Percentiles rank a stretch among this genome's conserved stretches.
Evolutionary conservation across 2,329 filamentous ascomycete genomes (phyloP).

Genomic region (Paecilomyces sp.): DNA sequence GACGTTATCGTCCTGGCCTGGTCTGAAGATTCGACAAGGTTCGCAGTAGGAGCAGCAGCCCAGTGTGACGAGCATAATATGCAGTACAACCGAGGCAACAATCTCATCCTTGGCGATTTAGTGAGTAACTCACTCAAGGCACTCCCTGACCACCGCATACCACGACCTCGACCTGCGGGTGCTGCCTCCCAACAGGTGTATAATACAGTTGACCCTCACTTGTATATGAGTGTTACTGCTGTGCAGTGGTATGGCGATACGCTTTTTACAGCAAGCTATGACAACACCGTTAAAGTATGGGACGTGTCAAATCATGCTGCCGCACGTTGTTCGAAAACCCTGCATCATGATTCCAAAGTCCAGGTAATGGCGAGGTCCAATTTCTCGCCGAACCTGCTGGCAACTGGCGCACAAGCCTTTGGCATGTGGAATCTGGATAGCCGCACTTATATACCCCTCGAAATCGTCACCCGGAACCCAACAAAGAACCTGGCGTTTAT

Average conservation of each 20-base stretch:
- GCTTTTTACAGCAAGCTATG: constrained; percentile 50
- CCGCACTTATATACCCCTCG: constrained; percentile 18
- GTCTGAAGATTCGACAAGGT: constrained; percentile 47
- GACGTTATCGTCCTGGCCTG: constrained; percentile 53
- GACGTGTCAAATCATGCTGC: constrained; percentile 22
- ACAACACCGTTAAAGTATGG: constrained; percentile 53
- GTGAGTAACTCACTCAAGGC: constrained; percentile 39
- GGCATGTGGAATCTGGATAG: constrained; percentile 24
- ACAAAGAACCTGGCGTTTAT: constrained; percentile 26
- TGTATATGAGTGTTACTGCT: constrained; percentile 52
- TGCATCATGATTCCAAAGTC: constrained; percentile 43
- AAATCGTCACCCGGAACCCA: constrained; percentile 14
- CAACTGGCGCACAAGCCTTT: constrained; percentile 40
- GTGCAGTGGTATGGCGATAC: constrained; percentile 44
- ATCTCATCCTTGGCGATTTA: constrained; percentile 48
- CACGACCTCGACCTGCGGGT: constrained; percentile 30
- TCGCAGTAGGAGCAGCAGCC: constrained; percentile 52
- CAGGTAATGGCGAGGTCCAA: constrained; percentile 44
- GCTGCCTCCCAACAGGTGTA: constrained; percentile 40
- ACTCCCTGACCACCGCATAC: constrained; percentile 46
- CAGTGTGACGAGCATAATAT: constrained; percentile 49
- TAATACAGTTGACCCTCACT: constrained; percentile 42
- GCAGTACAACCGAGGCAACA: constrained; percentile 54
- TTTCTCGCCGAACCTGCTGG: constrained; percentile 32
- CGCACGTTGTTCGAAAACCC: constrained; percentile 23